phyloP scores from a whole-genome alignment of 805 yeast species.

The Priceomyces fermenticarens region DNA sequence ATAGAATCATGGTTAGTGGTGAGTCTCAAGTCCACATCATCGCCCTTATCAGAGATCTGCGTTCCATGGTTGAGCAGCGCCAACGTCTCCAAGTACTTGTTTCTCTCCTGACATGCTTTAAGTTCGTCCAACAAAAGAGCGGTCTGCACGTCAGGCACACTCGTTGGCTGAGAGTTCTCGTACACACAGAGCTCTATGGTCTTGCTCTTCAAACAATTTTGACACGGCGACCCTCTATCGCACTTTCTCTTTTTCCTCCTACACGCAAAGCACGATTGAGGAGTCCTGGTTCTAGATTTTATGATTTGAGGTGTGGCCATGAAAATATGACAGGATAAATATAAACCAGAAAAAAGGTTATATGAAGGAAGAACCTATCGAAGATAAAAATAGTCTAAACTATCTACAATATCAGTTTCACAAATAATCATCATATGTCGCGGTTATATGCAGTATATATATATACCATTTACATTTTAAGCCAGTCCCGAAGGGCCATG shows the following conservation, averaged over 20 bases:
- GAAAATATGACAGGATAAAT: too few relatives aligned
- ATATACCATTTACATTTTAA: too few relatives aligned
- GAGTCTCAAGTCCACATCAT: background rate
- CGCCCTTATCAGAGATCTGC: background rate
- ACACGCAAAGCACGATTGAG: conserved; percentile 1
- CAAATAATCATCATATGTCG: too few relatives aligned
- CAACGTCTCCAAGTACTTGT: background rate
- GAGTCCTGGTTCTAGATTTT: background rate
- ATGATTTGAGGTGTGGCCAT: too few relatives aligned
- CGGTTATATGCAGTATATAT: too few relatives aligned
- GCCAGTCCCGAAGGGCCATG: conserved; percentile 58
- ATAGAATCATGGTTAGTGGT: background rate
- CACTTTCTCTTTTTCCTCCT: background rate
- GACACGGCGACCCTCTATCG: conserved; percentile 1
- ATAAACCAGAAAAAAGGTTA: too few relatives aligned
- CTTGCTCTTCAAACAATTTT: background rate
- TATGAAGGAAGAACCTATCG: too few relatives aligned
- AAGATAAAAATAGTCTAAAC: too few relatives aligned
- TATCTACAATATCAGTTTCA: too few relatives aligned
- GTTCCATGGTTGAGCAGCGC: background rate
- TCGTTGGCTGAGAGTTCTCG: background rate
- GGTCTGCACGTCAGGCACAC: background rate
- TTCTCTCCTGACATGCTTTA: background rate
- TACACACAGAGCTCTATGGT: background rate
- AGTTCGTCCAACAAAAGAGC: background rate